These are phyloP conservation scores for Calonectria ilicicola DNA, from an alignment of 2,329 filamentous ascomycete species.

Conservation along the genomic window DNA sequence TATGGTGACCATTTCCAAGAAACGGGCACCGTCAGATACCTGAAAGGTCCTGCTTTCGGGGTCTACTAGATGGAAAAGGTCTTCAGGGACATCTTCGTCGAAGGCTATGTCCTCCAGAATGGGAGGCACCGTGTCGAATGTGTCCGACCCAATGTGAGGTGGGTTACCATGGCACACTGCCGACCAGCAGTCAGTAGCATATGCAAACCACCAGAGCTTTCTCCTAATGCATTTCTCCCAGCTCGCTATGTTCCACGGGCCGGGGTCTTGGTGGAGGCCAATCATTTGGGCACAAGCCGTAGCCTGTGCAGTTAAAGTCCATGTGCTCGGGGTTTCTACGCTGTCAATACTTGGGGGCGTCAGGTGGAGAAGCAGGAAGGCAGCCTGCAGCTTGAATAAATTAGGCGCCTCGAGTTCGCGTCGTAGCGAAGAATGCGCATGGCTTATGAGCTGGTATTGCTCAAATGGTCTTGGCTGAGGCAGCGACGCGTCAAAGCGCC, in stretches of 20 bases:
- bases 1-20: constrained; percentile 50
- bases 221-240: constrained; percentile 58
- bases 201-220: constrained; percentile 61
- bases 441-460: constrained; percentile 55
- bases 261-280: constrained; percentile 58
- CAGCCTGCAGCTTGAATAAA: constrained; percentile 59
- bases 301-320: constrained; percentile 57
- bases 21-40: constrained; percentile 51
- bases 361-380: constrained; percentile 58
- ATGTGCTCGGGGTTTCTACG: constrained; percentile 59
- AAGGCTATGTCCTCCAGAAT: constrained; percentile 55
- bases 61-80: constrained; percentile 50
- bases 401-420: constrained; percentile 61
- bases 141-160: constrained; percentile 54
- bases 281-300: constrained; percentile 59
- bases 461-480: constrained; percentile 48
- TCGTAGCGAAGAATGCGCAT: constrained; percentile 56
- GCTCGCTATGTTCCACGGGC: constrained; percentile 53
- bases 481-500: constrained; percentile 50
- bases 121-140: constrained; percentile 54
- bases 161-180: constrained; percentile 60
- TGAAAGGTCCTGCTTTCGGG: constrained; percentile 47
- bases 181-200: constrained; percentile 57
- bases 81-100: constrained; percentile 55
- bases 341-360: constrained; percentile 58